Evolutionary conservation across 768 basidiomycete genomes (phyloP), one percentile per base, ranked within the genome.

Genomic region (Russula dissimulans): DNA sequence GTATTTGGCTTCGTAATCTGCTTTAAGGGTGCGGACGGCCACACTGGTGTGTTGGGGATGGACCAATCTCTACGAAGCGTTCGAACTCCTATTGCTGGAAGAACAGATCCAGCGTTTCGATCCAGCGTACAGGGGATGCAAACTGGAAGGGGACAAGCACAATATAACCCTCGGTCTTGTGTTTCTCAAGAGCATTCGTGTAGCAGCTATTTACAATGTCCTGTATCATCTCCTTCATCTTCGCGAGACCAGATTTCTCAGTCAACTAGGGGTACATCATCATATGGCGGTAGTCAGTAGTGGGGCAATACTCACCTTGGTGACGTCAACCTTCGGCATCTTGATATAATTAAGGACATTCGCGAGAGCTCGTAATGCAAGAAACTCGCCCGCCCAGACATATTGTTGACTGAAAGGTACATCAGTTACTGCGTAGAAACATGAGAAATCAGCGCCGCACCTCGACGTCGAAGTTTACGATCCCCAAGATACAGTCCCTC

Each of bases 281-380:
- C n/a, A 52, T 32, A 45, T 6, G 65, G 9, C 12, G 34, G 22
- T 26, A 2, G 29, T 22, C 32, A 26, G n/a, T n/a, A 26, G 22
- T 26, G 22, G 2, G 22, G 22, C 22, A 26, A 26, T 26, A 26
- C 22, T 26, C 22, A 88, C 91, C 81, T 91, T 89, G 1, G 81
- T 78, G 56, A 94, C 89, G 69, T 97, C 95, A 47, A 97, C 87
- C 81, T 74, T 95, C 78, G 98, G 86, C 9, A 93, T 76, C 76
- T 98, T 99, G 65, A 99, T 75, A 73, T 92, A 95, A 76, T 99
- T 99, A 67, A 98, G 78, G 47, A 95, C 94, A 66, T 95, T 95
- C 15, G 95, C 95, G 78, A 98, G 81, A 0, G 93, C 90, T 65
- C 97, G 93, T 39, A 98, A 77, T 1, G 91, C 91, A 36, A 95